Percentiles rank a stretch among this genome's conserved stretches.
Evolutionary conservation across 176 grass and related monocot species (phyloP).

Genomic region (Rhynchospora breviuscula): DNA sequence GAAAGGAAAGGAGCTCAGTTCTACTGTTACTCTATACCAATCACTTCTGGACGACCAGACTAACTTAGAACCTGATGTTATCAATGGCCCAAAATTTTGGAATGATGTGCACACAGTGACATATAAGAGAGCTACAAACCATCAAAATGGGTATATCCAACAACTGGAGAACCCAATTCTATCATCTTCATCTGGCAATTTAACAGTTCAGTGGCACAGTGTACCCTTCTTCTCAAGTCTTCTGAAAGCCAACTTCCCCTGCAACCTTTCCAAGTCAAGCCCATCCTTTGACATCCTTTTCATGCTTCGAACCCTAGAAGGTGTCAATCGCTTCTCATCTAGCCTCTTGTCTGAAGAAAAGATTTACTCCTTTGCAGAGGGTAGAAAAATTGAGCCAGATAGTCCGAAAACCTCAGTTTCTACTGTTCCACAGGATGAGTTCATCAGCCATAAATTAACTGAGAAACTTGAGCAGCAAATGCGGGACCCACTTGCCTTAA

Average conservation of each 20-base stretch:
- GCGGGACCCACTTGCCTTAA: slow-evolving; percentile 69
- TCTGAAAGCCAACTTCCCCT: slow-evolving; percentile 62
- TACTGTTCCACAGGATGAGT: slow-evolving; percentile 68
- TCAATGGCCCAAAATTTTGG: slow-evolving; percentile 83
- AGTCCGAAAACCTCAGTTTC: slow-evolving; percentile 49
- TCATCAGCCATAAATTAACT: slow-evolving; percentile 72
- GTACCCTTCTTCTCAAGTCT: slow-evolving; percentile 67
- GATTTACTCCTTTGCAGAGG: slow-evolving; percentile 53
- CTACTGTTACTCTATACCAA: slow-evolving; percentile 76
- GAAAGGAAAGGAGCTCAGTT: slow-evolving; percentile 69
- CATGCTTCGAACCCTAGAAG: slow-evolving; percentile 82
- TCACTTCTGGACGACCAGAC: slow-evolving; percentile 75
- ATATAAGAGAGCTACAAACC: slow-evolving; percentile 45
- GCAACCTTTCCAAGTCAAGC: slow-evolving; percentile 64
- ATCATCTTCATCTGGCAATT: slow-evolving; percentile 25
- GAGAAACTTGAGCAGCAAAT: slow-evolving; percentile 99
- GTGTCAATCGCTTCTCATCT: slow-evolving; percentile 62
- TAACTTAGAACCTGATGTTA: slow-evolving; percentile 64
- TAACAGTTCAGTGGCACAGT: slow-evolving; percentile 45
- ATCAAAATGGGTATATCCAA: slow-evolving; percentile 19
- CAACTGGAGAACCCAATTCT: slow-evolving; percentile 9
- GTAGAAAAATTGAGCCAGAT: slow-evolving; percentile 48
- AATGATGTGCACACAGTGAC: slow-evolving; percentile 53
- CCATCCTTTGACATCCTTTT: slow-evolving; percentile 79
- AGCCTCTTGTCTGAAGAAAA: slow-evolving; percentile 50